Evolutionary conservation across 345 rosid genomes (phyloP), one percentile per base, ranked within the genome.

Genomic region (Tarenaya hassleriana): DNA sequence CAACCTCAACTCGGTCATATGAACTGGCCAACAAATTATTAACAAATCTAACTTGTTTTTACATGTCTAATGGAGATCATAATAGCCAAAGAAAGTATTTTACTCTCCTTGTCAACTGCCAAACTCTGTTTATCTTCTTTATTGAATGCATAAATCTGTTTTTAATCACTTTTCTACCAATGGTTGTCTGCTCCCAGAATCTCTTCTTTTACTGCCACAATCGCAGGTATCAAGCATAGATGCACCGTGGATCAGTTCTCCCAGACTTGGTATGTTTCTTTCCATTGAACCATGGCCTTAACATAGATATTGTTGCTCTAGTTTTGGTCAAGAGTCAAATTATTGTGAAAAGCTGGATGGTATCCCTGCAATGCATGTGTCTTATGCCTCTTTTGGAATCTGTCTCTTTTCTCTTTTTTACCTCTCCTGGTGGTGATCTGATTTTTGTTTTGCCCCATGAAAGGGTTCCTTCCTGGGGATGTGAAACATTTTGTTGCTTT

Each of bases 11-110:
- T 82, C 75, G 87, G 98, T 56, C 94, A 84, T 73, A 82, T 77
- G 69, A 91, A 79, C 58, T 91, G 98, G 98, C 72, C 95, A 37
- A 40, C 88, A 43, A 91, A 77, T 75, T 91, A 87, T 87, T 77
- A 84, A 77, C 35, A 42, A 35, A 54, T 50, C 80, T 68, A 66
- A 74, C 77, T 73, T 55, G 46, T 10, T 47, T 50, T 24, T 42
- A n/a, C 44, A 43, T 71, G 46, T 70, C 70, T 66, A 65, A 74
- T 68, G 72, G 73, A 69, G 73, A 66, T 59, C 44, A 63, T 58
- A 65, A 70, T 73, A 70, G 74, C 66, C 55, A 67, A 66, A 66
- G 62, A 46, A 66, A 46, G 60, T 20, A 69, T 55, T 44, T 31
- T 51, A 45, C 31, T 60, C 60, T 55, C 58, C 31, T 61, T 76